Evolutionary conservation across 768 basidiomycete genomes (phyloP).

Genomic region (Serendipita indica): DNA sequence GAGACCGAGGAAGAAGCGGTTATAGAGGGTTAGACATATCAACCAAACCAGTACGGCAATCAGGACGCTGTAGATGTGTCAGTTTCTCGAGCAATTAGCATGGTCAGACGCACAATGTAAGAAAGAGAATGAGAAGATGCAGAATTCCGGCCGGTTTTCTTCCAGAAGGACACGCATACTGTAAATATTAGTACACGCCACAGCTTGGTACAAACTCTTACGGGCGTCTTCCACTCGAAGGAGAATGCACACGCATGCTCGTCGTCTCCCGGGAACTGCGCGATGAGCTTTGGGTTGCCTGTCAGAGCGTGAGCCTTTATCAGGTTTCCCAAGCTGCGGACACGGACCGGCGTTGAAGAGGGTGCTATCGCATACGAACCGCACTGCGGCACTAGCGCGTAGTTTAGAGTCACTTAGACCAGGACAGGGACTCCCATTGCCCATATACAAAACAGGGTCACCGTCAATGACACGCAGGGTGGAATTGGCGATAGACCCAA

Average conservation of each 20-base stretch:
- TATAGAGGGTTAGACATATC: slow-evolving; percentile 57
- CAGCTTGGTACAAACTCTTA: slow-evolving; percentile 23
- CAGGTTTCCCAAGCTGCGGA: slow-evolving; percentile 12
- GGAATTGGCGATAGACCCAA: slow-evolving; percentile 56
- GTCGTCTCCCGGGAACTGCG: slow-evolving; percentile 53
- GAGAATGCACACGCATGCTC: slow-evolving; percentile 60
- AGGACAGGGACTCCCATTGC: slow-evolving; percentile 51
- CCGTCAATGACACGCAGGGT: slow-evolving; percentile 41
- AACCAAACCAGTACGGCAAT: slow-evolving; percentile 49
- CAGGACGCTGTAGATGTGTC: slow-evolving; percentile 29
- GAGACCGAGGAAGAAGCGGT: slow-evolving; percentile 57
- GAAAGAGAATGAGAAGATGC: slow-evolving; percentile 9
- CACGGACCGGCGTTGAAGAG: slow-evolving; percentile 42
- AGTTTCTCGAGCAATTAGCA: neutral
- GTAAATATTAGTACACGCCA: neutral
- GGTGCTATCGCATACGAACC: slow-evolving; percentile 62
- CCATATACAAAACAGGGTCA: slow-evolving; percentile 40
- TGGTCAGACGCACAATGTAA: neutral
- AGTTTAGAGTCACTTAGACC: slow-evolving; percentile 27
- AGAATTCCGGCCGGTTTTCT: slow-evolving; percentile 5
- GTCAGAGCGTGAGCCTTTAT: neutral
- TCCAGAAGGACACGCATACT: slow-evolving; percentile 9
- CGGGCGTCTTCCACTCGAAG: slow-evolving; percentile 73
- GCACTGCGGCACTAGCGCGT: slow-evolving; percentile 48
- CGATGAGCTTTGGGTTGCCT: slow-evolving; percentile 43